Evolutionary conservation across 2,329 filamentous ascomycete genomes (phyloP).

Genomic region (Cladosporium sp.): DNA sequence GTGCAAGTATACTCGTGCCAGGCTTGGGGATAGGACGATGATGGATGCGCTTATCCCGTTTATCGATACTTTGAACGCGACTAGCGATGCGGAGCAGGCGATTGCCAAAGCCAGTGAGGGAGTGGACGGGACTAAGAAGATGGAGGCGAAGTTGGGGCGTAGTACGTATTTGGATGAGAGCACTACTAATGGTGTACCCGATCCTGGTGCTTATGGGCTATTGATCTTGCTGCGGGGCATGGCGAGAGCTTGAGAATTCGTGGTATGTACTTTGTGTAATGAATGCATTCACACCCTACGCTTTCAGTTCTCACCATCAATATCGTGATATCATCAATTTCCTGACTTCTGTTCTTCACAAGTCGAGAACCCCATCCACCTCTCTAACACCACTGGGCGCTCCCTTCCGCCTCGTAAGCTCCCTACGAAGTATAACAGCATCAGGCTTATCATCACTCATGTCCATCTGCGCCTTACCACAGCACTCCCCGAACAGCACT

Average conservation of each 20-base stretch:
- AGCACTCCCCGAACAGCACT: constrained; percentile 27
- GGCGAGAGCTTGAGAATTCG: constrained; percentile 20
- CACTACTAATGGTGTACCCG: constrained; percentile 40
- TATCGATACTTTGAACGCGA: constrained; percentile 31
- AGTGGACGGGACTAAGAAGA: constrained; percentile 39
- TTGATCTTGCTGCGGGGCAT: constrained; percentile 40
- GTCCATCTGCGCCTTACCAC: constrained; percentile 16
- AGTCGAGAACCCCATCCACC: constrained; percentile 29
- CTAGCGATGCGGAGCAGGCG: constrained; percentile 30
- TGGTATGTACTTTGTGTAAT: neutral
- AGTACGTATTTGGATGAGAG: constrained; percentile 42
- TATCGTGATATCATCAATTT: neutral
- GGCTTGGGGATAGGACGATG: constrained; percentile 40
- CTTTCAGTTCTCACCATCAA: neutral
- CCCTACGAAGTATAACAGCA: constrained; percentile 28
- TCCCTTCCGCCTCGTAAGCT: constrained; percentile 30
- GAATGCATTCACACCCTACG: neutral
- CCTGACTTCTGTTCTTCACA: constrained; percentile 21
- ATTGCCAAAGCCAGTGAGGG: constrained; percentile 33
- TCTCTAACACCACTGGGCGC: constrained; percentile 29
- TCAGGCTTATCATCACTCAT: constrained; percentile 29
- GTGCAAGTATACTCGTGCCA: constrained; percentile 39
- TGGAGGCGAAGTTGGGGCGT: constrained; percentile 40
- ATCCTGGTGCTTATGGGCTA: constrained; percentile 42
- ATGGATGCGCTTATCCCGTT: constrained; percentile 43